phyloP scores from a whole-genome alignment of 2,329 filamentous ascomycete species.

The Ceratocystis cubensis region DNA sequence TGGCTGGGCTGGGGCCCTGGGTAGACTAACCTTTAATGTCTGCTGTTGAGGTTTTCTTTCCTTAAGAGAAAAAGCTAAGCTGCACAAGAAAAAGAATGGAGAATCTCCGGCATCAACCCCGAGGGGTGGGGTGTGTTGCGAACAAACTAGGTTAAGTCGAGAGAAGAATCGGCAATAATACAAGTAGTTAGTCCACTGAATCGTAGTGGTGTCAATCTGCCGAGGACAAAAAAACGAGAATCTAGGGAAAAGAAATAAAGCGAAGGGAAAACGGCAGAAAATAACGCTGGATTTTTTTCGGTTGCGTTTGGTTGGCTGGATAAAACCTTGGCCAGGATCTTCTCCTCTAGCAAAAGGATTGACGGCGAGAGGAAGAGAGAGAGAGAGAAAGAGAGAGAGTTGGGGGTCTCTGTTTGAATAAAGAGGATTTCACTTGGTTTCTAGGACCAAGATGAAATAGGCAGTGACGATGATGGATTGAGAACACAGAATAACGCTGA shows the following conservation, averaged over 20 bases:
- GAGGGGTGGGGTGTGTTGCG: constrained; percentile 2
- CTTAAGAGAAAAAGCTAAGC: constrained; percentile 2
- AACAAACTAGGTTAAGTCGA: constrained; percentile 4
- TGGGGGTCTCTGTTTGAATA: not conserved
- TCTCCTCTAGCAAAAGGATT: constrained; percentile 3
- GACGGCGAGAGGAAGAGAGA: not conserved
- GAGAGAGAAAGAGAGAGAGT: not conserved
- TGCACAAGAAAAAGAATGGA: constrained; percentile 10
- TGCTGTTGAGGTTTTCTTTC: not conserved
- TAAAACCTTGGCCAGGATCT: not conserved
- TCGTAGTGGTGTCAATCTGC: constrained; percentile 1
- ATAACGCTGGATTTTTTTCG: not conserved
- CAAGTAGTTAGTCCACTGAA: constrained; percentile 7
- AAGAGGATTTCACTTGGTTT: not conserved
- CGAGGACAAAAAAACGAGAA: constrained; percentile 5
- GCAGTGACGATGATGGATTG: not conserved
- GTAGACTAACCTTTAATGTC: constrained; percentile 1
- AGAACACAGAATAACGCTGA: not conserved
- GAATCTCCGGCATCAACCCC: constrained; percentile 5
- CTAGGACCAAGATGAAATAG: not conserved
- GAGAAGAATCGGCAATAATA: constrained; percentile 8
- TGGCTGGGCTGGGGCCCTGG: constrained; percentile 6
- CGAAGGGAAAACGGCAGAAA: not conserved
- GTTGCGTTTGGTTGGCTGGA: constrained; percentile 4
- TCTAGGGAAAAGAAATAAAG: not conserved